These are phyloP conservation scores for Phytophthora tentaculata DNA, from an alignment of 352 stramenopile genomes.

Conservation along the genomic window DNA sequence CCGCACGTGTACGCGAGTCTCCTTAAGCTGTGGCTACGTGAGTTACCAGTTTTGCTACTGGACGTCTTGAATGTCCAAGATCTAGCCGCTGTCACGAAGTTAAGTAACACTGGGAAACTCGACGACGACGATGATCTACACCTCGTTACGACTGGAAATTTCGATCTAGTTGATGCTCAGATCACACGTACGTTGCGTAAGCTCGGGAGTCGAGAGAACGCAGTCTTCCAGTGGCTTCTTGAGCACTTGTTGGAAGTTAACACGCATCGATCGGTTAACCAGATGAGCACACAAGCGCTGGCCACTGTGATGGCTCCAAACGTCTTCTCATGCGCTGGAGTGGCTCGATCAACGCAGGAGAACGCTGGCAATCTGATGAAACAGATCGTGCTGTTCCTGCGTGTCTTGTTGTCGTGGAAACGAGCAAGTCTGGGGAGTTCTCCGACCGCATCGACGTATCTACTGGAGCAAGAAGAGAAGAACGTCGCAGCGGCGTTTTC, in stretches of 20 bases:
- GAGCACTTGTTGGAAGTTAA: conserved; percentile 72
- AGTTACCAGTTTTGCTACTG: conserved; percentile 56
- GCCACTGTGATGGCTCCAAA: conserved; percentile 68
- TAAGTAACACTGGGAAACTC: conserved; percentile 1
- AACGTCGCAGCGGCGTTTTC: conserved; percentile 23
- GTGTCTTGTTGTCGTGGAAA: conserved; percentile 49
- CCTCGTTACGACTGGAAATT: conserved; percentile 25
- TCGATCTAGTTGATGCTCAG: conserved; percentile 21
- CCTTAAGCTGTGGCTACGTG: conserved; percentile 68
- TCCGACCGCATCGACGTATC: conserved; percentile 1
- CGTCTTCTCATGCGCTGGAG: conserved; percentile 41
- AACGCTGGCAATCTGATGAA: conserved; percentile 30
- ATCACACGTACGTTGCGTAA: conserved; percentile 31
- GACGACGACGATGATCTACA: conserved; percentile 21
- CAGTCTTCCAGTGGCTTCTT: conserved; percentile 67
- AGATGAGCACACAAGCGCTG: conserved; percentile 59
- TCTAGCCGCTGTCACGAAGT: conserved; percentile 27
- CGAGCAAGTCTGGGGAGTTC: conserved; percentile 25
- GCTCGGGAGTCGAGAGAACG: conserved; percentile 36
- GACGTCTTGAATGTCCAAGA: conserved; percentile 26
- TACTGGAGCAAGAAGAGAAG: conserved; percentile 35
- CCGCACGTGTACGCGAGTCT: conserved; percentile 66
- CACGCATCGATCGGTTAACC: conserved; percentile 40
- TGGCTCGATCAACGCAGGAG: conserved; percentile 18
- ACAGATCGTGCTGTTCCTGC: conserved; percentile 46